Evolutionary conservation across 2,329 filamentous ascomycete species (phyloP).

Genomic region (Arthrinium puccinioides): DNA sequence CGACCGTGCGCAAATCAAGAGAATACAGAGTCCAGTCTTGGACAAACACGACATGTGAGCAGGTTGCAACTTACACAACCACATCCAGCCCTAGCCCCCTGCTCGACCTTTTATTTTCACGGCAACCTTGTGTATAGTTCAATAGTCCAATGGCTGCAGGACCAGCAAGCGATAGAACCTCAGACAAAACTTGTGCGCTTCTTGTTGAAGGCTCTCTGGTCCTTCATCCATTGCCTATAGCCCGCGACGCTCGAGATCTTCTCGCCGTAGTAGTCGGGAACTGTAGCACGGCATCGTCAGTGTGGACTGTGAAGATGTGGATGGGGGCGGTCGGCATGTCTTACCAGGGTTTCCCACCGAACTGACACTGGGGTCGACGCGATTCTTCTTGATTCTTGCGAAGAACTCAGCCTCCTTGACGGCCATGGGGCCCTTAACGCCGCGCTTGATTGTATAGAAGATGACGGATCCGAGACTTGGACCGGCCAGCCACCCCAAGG

Average conservation of each 20-base stretch:
- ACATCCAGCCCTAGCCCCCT: too few relatives aligned
- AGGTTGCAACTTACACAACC: too few relatives aligned
- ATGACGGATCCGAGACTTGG: slow-evolving; percentile 73
- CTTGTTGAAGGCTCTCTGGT: slow-evolving; percentile 94
- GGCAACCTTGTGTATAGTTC: too few relatives aligned
- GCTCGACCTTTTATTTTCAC: too few relatives aligned
- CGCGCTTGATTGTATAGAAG: slow-evolving; percentile 70
- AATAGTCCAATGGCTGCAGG: too few relatives aligned
- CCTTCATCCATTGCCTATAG: slow-evolving; percentile 94
- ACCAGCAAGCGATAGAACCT: too few relatives aligned
- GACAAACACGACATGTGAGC: too few relatives aligned
- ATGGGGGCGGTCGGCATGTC: slow-evolving; percentile 9
- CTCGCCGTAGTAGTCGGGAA: slow-evolving; percentile 97
- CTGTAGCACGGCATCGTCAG: slow-evolving; percentile 26
- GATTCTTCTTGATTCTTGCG: slow-evolving; percentile 80
- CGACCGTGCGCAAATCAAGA: too few relatives aligned
- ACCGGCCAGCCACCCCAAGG: slow-evolving; percentile 81
- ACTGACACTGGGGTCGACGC: slow-evolving; percentile 83
- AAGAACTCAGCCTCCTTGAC: slow-evolving; percentile 93
- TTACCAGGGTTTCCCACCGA: slow-evolving; percentile 78
- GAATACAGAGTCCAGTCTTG: too few relatives aligned
- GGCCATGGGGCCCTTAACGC: slow-evolving; percentile 65
- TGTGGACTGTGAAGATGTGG: not conserved
- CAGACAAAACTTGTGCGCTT: slow-evolving; percentile 65
- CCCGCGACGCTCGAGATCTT: slow-evolving; percentile 91